phyloP scores from a whole-genome alignment of 225 moss, liverwort and hornwort genomes.

The Pseudisothecium myosuroides region DNA sequence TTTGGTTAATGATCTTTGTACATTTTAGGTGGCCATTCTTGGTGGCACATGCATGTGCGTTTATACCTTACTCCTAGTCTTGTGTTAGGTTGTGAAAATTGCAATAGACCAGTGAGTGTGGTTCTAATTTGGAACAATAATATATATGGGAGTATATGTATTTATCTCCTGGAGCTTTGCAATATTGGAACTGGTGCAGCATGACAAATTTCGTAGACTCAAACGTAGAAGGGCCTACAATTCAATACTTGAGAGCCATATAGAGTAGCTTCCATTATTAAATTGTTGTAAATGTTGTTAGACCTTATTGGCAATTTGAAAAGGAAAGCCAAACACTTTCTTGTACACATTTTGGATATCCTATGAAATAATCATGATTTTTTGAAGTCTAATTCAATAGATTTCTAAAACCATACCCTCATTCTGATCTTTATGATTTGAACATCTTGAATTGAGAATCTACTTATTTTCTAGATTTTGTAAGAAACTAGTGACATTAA shows the following conservation, averaged over 20 bases:
- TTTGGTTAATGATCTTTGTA: neutral
- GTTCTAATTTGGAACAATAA: neutral
- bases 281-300: neutral
- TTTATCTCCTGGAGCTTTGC: neutral
- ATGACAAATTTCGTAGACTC: neutral
- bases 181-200: accelerated
- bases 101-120: neutral
- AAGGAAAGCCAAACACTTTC: accelerated
- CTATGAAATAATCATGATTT: neutral
- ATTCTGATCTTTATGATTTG: neutral
- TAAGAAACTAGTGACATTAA: neutral
- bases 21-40: no score
- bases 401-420: neutral
- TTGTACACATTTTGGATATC: neutral
- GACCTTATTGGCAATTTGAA: neutral
- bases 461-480: neutral
- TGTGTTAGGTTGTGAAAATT: neutral
- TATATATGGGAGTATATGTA: neutral
- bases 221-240: neutral
- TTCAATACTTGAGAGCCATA: neutral
- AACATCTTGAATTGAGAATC: neutral
- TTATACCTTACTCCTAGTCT: neutral
- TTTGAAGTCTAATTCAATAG: neutral
- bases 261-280: neutral
- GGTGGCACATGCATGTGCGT: no score